phyloP scores from a whole-genome alignment of 2,329 filamentous ascomycete species.

The Chaetomiaceae sp. region DNA sequence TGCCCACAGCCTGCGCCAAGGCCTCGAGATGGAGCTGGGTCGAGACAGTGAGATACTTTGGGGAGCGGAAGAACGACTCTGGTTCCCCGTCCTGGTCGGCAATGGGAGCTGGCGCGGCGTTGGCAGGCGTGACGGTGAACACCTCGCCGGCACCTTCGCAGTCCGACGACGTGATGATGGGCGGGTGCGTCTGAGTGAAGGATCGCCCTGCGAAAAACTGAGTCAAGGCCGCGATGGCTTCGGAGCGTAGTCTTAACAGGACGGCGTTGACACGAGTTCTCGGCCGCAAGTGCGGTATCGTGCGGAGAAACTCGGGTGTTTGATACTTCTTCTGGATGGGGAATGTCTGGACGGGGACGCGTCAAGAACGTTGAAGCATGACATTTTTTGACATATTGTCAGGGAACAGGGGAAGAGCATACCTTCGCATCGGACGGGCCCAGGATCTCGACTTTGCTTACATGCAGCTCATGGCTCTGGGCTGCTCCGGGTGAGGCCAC shows the following conservation, averaged over 20 bases:
- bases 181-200: conserved; percentile 82
- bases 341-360: conserved; percentile 56
- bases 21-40: conserved; percentile 92
- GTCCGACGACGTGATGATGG: conserved; percentile 92
- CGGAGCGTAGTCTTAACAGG: conserved; percentile 75
- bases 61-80: conserved; percentile 68
- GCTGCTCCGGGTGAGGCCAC: conserved; percentile 59
- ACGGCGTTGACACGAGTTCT: conserved; percentile 76
- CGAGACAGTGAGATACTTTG: conserved; percentile 95
- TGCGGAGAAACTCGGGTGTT: conserved; percentile 78
- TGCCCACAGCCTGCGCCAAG: conserved; percentile 77
- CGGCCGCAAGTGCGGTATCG: conserved; percentile 78
- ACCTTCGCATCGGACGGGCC: conserved; percentile 77
- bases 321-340: conserved; percentile 97
- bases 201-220: conserved; percentile 66
- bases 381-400: neutral
- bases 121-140: conserved; percentile 59
- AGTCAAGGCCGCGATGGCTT: conserved; percentile 65
- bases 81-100: conserved; percentile 30
- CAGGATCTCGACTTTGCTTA: conserved; percentile 60
- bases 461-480: conserved; percentile 77
- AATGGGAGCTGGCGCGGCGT: conserved; percentile 26
- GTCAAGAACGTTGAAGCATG: neutral
- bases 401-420: conserved; percentile 22
- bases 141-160: conserved; percentile 96